Conservation (phyloP, 2,329 filamentous ascomycete genomes). For the Arachnomyces sp. region DNA sequence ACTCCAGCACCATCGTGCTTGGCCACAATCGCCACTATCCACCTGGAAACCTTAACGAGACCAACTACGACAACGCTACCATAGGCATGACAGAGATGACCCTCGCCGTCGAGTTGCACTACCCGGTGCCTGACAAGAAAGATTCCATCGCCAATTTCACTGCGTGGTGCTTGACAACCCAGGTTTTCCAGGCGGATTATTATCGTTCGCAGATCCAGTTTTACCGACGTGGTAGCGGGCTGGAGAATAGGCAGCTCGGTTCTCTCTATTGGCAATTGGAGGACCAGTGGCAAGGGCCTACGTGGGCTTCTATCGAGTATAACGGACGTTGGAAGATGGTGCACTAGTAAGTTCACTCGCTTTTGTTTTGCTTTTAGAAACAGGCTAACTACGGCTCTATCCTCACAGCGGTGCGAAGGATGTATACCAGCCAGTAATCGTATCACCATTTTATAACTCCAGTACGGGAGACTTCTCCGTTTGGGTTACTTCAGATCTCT, state of each 20-base stretch:
- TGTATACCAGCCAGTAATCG: slow-evolving; percentile 51
- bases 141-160: slow-evolving; percentile 52
- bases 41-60: no score
- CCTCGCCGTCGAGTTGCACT: slow-evolving; percentile 42
- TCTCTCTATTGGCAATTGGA: slow-evolving; percentile 60
- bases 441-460: slow-evolving; percentile 50
- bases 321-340: slow-evolving; percentile 57
- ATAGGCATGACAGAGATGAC: slow-evolving; percentile 53
- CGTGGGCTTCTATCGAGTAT: slow-evolving; percentile 58
- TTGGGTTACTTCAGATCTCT: slow-evolving; percentile 53
- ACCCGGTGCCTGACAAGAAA: slow-evolving; percentile 47
- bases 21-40: slow-evolving; percentile 57
- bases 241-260: slow-evolving; percentile 52
- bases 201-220: slow-evolving; percentile 54
- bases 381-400: no score
- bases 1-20: slow-evolving; percentile 48
- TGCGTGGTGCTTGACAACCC: slow-evolving; percentile 55
- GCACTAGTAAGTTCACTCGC: no score
- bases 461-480: slow-evolving; percentile 44
- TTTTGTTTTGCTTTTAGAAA: no score
- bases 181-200: slow-evolving; percentile 60
- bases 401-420: slow-evolving; percentile 50
- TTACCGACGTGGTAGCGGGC: slow-evolving; percentile 53
- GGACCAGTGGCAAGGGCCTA: slow-evolving; percentile 58
- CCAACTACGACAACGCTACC: slow-evolving; percentile 1